A percentile compares a stretch with the other conserved stretches of the same genome.
Conservation (phyloP, 257 asterid species). For the Forsythia suspensa region DNA sequence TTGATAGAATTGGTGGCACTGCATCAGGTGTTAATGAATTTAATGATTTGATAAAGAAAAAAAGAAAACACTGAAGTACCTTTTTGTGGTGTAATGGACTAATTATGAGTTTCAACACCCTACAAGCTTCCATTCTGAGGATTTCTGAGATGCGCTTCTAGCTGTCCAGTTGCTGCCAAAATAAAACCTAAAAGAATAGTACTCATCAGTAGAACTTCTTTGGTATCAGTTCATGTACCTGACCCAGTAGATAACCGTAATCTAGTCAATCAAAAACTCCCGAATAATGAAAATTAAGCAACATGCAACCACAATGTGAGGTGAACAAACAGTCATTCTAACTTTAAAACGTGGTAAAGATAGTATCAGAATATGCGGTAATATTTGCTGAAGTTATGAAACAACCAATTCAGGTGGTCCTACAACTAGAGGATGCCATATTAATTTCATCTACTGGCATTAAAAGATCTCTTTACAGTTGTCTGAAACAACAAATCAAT, state of each 20-base stretch:
- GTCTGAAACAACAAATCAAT: not conserved
- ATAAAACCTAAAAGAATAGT: conserved; percentile 44
- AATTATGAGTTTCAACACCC: conserved; percentile 7
- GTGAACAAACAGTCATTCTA: not conserved
- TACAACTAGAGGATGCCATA: not conserved
- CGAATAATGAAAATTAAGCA: not conserved
- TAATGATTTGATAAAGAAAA: not conserved
- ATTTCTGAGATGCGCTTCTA: conserved; percentile 41
- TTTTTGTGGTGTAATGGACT: not conserved
- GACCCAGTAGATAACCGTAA: not conserved
- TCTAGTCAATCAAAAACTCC: not conserved
- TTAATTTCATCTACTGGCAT: not conserved
- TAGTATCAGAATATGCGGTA: not conserved
- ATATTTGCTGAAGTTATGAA: not conserved
- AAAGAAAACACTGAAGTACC: not conserved
- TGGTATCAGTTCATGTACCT: not conserved
- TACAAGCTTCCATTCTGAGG: conserved; percentile 58
- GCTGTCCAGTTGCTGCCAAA: conserved; percentile 56
- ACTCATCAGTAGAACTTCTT: not conserved
- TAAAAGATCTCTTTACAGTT: not conserved
- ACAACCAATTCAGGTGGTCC: not conserved
- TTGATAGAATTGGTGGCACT: not conserved
- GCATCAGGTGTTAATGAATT: not conserved
- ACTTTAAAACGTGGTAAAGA: not conserved
- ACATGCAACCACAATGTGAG: not conserved